Conservation (phyloP, 164 flowering plant species). For the Umbellularia californica region DNA sequence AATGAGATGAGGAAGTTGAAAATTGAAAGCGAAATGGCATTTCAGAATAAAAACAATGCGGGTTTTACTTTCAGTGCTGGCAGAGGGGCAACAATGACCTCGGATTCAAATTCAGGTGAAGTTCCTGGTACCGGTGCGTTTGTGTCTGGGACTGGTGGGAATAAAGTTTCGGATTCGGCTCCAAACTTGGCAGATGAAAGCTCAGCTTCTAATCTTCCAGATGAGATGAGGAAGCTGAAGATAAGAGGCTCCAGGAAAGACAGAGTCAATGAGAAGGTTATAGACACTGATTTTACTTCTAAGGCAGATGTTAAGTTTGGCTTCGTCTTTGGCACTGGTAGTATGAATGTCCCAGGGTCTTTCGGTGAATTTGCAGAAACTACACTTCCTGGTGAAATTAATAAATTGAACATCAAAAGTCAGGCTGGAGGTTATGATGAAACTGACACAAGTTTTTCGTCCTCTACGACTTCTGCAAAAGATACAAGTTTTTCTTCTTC, state of each 20-base stretch:
- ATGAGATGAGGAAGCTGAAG: constrained; percentile 40
- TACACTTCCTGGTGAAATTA: constrained; percentile 25
- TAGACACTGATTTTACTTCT: constrained; percentile 5
- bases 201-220: constrained; percentile 7
- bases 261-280: constrained; percentile 9
- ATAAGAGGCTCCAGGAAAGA: constrained; percentile 17
- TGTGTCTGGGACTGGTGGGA: constrained; percentile 18
- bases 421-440: constrained; percentile 3
- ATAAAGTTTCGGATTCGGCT: neutral
- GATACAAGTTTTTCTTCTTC: constrained; percentile 11
- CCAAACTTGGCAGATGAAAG: neutral
- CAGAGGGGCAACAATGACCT: neutral
- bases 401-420: constrained; percentile 28
- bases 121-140: constrained; percentile 7
- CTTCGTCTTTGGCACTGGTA: constrained; percentile 16
- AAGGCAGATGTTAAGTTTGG: constrained; percentile 6
- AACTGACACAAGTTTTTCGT: constrained; percentile 2
- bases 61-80: neutral
- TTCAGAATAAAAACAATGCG: constrained; percentile 10
- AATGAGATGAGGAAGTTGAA: constrained; percentile 38
- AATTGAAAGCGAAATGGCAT: constrained; percentile 9
- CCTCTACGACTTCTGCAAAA: constrained; percentile 16
- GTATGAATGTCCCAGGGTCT: constrained; percentile 10
- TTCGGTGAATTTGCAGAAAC: constrained; percentile 7
- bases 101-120: neutral